A percentile compares a stretch with the other conserved stretches of the same genome.
phyloP scores from a whole-genome alignment of 352 stramenopile species.

The Globisporangium recalcitrans region DNA sequence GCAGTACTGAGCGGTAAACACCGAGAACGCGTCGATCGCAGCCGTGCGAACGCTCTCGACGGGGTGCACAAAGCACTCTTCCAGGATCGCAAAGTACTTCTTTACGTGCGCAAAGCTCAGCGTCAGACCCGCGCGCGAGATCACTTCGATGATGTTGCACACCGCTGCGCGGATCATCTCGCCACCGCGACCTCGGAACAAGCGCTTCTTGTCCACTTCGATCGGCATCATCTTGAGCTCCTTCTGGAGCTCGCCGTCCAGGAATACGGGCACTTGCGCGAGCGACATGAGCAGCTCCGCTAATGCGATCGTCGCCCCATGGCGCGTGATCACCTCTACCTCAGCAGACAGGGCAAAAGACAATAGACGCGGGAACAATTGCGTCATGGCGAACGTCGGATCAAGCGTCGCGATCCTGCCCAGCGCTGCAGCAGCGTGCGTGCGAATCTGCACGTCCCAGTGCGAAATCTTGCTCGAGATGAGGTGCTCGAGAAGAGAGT shows the following conservation, averaged over 20 bases:
- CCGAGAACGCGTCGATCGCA: conserved; percentile 83
- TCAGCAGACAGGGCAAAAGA: conserved; percentile 70
- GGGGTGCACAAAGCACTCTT: conserved; percentile 94
- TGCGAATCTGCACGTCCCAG: conserved; percentile 93
- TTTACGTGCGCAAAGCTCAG: conserved; percentile 65
- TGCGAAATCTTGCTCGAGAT: conserved; percentile 89
- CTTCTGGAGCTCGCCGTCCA: conserved; percentile 68
- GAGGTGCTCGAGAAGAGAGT: conserved; percentile 80
- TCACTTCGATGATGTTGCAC: conserved; percentile 93
- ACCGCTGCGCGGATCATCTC: conserved; percentile 93
- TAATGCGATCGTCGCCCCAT: conserved; percentile 92
- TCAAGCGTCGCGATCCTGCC: conserved; percentile 85
- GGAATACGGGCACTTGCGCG: conserved; percentile 41
- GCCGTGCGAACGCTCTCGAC: conserved; percentile 88
- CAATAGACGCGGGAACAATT: conserved; percentile 86
- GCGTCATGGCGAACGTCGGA: conserved; percentile 51
- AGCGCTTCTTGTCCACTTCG: conserved; percentile 90
- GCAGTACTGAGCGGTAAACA: conserved; percentile 88
- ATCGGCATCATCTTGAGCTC: conserved; percentile 68
- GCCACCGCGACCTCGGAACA: conserved; percentile 95
- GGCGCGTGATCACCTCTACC: conserved; percentile 88
- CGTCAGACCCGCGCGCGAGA: conserved; percentile 48
- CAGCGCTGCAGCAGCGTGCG: conserved; percentile 84
- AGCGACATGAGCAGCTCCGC: conserved; percentile 74
- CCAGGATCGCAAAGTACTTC: conserved; percentile 68